Evolutionary conservation across 177 flowering plant species (phyloP).

Genomic region (Vitis hybrid): DNA sequence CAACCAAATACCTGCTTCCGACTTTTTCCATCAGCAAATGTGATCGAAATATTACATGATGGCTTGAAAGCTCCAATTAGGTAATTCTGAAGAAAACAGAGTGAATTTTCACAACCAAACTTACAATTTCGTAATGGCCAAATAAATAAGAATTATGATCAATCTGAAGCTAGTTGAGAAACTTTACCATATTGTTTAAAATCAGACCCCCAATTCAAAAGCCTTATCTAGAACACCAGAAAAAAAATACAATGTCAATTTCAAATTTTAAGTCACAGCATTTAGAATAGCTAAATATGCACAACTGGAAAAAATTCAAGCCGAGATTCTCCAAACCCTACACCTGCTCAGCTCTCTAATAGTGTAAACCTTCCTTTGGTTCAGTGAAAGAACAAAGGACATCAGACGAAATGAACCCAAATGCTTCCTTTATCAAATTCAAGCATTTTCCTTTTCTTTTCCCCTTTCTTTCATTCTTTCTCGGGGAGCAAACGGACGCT

Average conservation of each 20-base stretch:
- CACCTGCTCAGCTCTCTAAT: neutral
- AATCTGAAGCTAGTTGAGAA: neutral
- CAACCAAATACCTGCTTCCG: conserved; percentile 72
- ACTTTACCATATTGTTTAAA: conserved; percentile 14
- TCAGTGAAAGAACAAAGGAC: too few species aligned
- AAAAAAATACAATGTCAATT: conserved; percentile 1
- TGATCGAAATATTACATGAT: conserved; percentile 66
- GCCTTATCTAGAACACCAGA: neutral
- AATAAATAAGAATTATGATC: neutral
- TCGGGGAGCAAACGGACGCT: too few species aligned
- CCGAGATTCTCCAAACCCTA: neutral
- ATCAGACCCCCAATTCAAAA: neutral
- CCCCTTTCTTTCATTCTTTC: too few species aligned
- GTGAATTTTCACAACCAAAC: neutral
- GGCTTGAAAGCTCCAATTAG: conserved; percentile 89
- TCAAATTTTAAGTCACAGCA: neutral
- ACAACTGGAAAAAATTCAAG: neutral
- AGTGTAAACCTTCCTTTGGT: too few species aligned
- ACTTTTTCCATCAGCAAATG: conserved; percentile 74
- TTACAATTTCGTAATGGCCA: neutral
- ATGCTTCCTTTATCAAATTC: too few species aligned
- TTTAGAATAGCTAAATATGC: conserved; percentile 2
- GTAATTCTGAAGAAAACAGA: conserved; percentile 51
- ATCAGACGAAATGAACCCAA: too few species aligned
- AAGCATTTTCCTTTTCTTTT: too few species aligned